Evolutionary conservation across 2,329 filamentous ascomycete species (phyloP).

Genomic region (Arthrobotrys pseudoclavata): DNA sequence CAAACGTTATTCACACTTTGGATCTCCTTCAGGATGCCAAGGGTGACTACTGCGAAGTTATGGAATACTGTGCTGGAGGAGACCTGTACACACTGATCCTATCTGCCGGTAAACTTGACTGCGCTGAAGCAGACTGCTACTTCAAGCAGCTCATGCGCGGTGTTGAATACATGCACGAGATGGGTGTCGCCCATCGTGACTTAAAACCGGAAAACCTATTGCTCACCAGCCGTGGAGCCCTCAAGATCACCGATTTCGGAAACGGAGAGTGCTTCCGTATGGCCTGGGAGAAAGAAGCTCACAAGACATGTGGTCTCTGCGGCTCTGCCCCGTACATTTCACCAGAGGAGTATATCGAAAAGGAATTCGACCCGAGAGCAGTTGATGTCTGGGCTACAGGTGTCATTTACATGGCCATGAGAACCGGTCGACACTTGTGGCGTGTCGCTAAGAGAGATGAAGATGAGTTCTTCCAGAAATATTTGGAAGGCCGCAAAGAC

Average conservation of each 20-base stretch:
- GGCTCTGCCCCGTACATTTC: constrained; percentile 97
- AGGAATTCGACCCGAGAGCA: constrained; percentile 96
- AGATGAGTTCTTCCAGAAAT: constrained; percentile 96
- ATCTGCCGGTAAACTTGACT: constrained; percentile 89
- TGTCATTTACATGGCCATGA: constrained; percentile 99
- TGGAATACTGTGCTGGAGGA: constrained; percentile 98
- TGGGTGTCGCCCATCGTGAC: constrained; percentile 97
- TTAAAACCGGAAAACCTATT: constrained; percentile 97
- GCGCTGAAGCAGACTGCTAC: constrained; percentile 93
- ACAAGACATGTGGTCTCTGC: constrained; percentile 97
- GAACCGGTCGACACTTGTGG: constrained; percentile 95
- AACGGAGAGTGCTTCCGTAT: constrained; percentile 99
- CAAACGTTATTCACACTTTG: constrained; percentile 97
- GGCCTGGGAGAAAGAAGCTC: constrained; percentile 98
- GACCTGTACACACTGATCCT: constrained; percentile 95
- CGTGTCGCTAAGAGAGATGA: constrained; percentile 96
- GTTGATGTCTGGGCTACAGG: constrained; percentile 98
- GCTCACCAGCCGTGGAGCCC: constrained; percentile 87
- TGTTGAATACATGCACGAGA: constrained; percentile 98
- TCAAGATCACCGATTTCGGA: constrained; percentile 99
- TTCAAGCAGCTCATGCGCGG: constrained; percentile 99
- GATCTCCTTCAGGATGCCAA: constrained; percentile 96
- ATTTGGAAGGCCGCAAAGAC: constrained; percentile 90
- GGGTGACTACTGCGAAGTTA: constrained; percentile 98
- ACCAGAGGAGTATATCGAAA: constrained; percentile 94